Conservation (phyloP, 2,329 filamentous ascomycete genomes). For the Fusarium virguliforme region DNA sequence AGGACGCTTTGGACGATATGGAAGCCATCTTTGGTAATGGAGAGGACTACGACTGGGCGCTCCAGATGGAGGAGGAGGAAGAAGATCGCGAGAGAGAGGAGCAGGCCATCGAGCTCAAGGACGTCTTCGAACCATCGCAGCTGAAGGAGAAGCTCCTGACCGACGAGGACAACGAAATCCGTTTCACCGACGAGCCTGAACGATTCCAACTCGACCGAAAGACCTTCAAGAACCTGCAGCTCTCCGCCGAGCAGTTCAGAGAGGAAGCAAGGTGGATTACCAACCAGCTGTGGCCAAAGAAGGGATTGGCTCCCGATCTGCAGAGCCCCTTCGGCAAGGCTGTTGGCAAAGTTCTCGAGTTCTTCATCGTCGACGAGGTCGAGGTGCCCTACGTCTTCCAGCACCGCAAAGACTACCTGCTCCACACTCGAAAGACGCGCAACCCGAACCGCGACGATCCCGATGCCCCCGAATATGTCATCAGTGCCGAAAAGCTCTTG, state of each 20-base stretch:
- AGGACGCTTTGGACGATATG: slow-evolving; percentile 95
- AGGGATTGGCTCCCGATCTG: slow-evolving; percentile 80
- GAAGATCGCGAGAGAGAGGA: slow-evolving; percentile 85
- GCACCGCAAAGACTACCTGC: slow-evolving; percentile 97
- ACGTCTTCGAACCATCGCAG: slow-evolving; percentile 98
- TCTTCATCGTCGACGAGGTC: slow-evolving; percentile 93
- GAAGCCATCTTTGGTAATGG: slow-evolving; percentile 96
- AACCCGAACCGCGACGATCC: slow-evolving; percentile 76
- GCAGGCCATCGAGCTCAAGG: slow-evolving; percentile 91
- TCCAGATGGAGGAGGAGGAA: slow-evolving; percentile 89
- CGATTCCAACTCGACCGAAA: slow-evolving; percentile 94
- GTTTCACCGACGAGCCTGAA: slow-evolving; percentile 90
- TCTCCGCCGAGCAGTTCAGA: slow-evolving; percentile 87
- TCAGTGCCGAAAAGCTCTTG: slow-evolving; percentile 88
- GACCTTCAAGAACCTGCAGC: slow-evolving; percentile 85
- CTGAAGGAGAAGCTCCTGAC: slow-evolving; percentile 95
- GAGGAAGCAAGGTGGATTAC: slow-evolving; percentile 96
- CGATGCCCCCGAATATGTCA: slow-evolving; percentile 80
- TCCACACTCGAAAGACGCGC: slow-evolving; percentile 83
- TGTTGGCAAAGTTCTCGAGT: slow-evolving; percentile 92
- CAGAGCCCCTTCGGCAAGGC: slow-evolving; percentile 88
- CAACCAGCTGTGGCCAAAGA: slow-evolving; percentile 90
- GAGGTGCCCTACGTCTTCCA: slow-evolving; percentile 99
- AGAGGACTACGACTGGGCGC: slow-evolving; percentile 94
- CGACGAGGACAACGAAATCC: slow-evolving; percentile 93